Evolutionary conservation across 495 filamentous ascomycete species (phyloP), one percentile per base, ranked within the genome.

Genomic region (Podospora australis): DNA sequence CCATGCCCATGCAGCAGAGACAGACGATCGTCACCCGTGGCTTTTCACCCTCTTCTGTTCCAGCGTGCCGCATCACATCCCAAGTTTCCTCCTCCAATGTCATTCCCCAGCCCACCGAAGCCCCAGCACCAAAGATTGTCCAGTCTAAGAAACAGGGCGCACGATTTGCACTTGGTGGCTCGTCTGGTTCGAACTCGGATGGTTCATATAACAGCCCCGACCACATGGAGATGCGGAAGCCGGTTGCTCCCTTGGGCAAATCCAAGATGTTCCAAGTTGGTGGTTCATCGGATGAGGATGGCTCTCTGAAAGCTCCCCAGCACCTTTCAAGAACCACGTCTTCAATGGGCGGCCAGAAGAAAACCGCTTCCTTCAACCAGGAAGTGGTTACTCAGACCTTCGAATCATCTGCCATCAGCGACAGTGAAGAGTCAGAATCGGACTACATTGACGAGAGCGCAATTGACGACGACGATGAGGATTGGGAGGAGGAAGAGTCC

Each of bases 401-500:
- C 69, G 72, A 82, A 8, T 75, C 78, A 11, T 73, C 75, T 4
- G 73, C 70, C 24, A 76, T 79, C 44, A 72, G 79, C 50, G 84
- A 87, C 48, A 83, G 87, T 44, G 83, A 86, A 46, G 83, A 83
- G 13, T 87, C 89, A 39, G 86, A 87, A 53, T 83, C 80, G 4
- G 75, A 79, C 44, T 77, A 78, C 43, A 73, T 87, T 23, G 85
- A 84, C 52, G 87, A 92, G 63, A 87, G 85, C 54, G 86, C 86
- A 20, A 89, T 89, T 39, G 88, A 94, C 46, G 89, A 95, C 43
- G 86, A 90, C 34, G 91, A 94, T 35, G 87, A 90, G 39, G 86
- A 84, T 21, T 88, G 75, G 2, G 86, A 92, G 47, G 95, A 89
- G 88, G 90, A 95, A 62, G 91, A 96, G 54, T 92, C 89, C 6